Base-by-base conservation (phyloP, 2,329 filamentous ascomycete species). In the Zalaria obscura region DNA sequence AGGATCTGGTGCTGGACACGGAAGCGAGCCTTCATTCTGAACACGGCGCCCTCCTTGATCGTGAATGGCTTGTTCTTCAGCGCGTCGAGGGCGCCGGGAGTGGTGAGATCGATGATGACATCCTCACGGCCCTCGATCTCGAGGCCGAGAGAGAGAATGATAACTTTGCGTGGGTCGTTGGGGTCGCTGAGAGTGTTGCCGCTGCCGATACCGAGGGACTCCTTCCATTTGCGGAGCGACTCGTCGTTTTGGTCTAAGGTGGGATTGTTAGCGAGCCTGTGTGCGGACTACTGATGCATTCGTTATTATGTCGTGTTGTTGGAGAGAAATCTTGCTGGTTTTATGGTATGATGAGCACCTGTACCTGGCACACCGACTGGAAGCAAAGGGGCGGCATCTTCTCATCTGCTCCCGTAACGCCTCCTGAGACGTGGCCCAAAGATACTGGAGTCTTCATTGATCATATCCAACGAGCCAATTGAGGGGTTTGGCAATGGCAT, bases 1-100 rank as follows among this genome's bases (percentile, higher is more conserved):
- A 96, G 75, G 51, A 98, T 89, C 65, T 96, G 83, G 62, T 95
- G 87, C 71, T 98, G 87, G 36, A 98, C 91, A 68, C 88, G 83
- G 74, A 96, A 98, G 47, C 77, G 76, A 44, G 83, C 88, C 61
- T 83, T 87, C 84, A 96, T 96, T 65, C 83, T 85, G 70, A 96
- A 98, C 53, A 78, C 82, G 53, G 82, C 77, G 42, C 86, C 87
- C 65, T 96, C 91, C 74, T 96, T 98, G 70, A 98, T 95, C 59
- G 76, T 89, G 71, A 98, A 98, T 9, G 91, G 91, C 61, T 91
- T 82, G 58, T 85, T 74, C 70, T 93, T 93, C 50, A 98, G 80
- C 9, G 73, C 75, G 3, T 75, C 70, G 56, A 94, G 73, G 47
- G 83, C 79, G 44, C 80, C 83, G 25, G 83, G 73, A 5, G 73